A percentile compares a stretch with the other conserved stretches of the same genome.
Conservation (phyloP, 2,329 filamentous ascomycete species). For the Mycosphaerelloides madeirae region DNA sequence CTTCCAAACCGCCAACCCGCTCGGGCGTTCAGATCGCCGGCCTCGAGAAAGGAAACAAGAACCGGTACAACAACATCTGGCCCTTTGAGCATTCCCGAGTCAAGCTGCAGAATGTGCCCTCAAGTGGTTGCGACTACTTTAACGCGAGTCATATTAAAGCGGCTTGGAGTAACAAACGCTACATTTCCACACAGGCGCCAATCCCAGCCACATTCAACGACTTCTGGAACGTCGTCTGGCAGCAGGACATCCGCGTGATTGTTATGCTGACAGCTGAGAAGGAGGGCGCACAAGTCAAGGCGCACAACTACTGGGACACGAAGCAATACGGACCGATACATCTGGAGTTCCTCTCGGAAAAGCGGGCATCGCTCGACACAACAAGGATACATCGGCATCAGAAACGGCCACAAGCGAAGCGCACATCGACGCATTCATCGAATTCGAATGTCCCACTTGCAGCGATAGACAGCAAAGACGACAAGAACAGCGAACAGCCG, state of each 20-base stretch:
- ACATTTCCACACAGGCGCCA: constrained; percentile 93
- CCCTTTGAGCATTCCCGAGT: constrained; percentile 93
- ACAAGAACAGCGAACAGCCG: constrained; percentile 52
- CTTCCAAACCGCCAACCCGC: constrained; percentile 37
- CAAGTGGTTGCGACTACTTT: constrained; percentile 81
- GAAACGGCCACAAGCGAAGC: constrained; percentile 36
- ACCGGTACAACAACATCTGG: constrained; percentile 96
- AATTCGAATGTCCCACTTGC: constrained; percentile 28
- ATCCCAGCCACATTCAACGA: constrained; percentile 90
- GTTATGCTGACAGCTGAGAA: constrained; percentile 95
- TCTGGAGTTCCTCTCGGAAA: constrained; percentile 74
- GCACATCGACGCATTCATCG: constrained; percentile 34
- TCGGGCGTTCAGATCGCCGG: constrained; percentile 70
- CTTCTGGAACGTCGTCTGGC: constrained; percentile 97
- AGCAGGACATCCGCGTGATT: constrained; percentile 89
- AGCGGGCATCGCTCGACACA: constrained; percentile 69
- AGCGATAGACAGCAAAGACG: constrained; percentile 23
- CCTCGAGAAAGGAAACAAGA: constrained; percentile 91
- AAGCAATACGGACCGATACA: constrained; percentile 72
- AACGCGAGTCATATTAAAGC: constrained; percentile 87
- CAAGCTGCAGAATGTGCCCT: constrained; percentile 62
- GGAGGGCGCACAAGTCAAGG: constrained; percentile 90
- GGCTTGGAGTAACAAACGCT: constrained; percentile 77
- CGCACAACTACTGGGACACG: constrained; percentile 86
- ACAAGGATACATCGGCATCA: constrained; percentile 46